phyloP scores from a whole-genome alignment of 140 eudicot genomes.

The Flaveria floridana region DNA sequence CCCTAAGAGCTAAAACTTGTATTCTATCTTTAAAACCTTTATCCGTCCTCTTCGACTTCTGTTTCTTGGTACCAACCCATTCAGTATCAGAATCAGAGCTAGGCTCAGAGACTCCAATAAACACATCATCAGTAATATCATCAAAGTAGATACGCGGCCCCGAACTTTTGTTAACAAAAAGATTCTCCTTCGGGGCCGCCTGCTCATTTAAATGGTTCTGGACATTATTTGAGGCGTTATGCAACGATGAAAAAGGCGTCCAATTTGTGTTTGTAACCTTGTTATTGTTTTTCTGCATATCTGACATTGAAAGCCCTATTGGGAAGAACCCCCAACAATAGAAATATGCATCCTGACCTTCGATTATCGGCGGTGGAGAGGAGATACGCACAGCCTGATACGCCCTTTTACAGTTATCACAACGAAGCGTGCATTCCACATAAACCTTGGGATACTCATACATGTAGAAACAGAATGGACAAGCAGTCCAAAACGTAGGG shows the following conservation, averaged over 20 bases:
- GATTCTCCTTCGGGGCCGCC: slow-evolving; percentile 33
- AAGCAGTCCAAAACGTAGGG: slow-evolving; percentile 80
- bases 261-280: slow-evolving; percentile 42
- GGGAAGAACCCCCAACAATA: slow-evolving; percentile 89
- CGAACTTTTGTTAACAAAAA: slow-evolving; percentile 26
- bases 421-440: slow-evolving; percentile 65
- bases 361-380: slow-evolving; percentile 56
- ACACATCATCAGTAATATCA: slow-evolving; percentile 56
- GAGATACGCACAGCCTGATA: slow-evolving; percentile 66
- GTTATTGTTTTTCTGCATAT: slow-evolving; percentile 42
- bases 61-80: slow-evolving; percentile 45
- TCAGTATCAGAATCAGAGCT: slow-evolving; percentile 64
- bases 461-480: slow-evolving; percentile 80
- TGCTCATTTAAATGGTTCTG: slow-evolving; percentile 27
- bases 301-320: slow-evolving; percentile 55
- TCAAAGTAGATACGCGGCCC: slow-evolving; percentile 59
- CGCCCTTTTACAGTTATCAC: slow-evolving; percentile 73
- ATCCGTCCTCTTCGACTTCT: slow-evolving; percentile 48
- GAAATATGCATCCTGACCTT: slow-evolving; percentile 60
- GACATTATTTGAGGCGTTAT: slow-evolving; percentile 39
- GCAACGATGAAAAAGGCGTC: slow-evolving; percentile 73
- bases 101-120: slow-evolving; percentile 44
- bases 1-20: slow-evolving; percentile 31
- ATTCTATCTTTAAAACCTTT: slow-evolving; percentile 32
- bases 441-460: slow-evolving; percentile 62